phyloP scores from a whole-genome alignment of 257 asterid species.

The Datura wrightii region DNA sequence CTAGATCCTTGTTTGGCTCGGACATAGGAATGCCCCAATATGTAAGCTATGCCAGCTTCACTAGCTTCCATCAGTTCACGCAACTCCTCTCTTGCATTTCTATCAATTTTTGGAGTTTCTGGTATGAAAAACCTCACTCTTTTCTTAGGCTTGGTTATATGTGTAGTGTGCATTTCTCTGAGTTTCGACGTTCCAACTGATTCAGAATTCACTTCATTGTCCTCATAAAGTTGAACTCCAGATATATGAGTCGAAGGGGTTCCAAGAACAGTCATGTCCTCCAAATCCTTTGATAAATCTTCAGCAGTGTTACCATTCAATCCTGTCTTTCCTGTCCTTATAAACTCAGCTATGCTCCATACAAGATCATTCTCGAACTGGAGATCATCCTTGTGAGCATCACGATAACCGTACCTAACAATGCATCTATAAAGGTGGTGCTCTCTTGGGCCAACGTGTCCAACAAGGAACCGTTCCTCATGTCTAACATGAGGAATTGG shows the following conservation, averaged over 20 bases:
- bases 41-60: conserved; percentile 27
- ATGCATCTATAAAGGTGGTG: conserved; percentile 81
- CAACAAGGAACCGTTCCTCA: conserved; percentile 83
- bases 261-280: conserved; percentile 76
- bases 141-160: conserved; percentile 33
- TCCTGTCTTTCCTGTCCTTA: conserved; percentile 50
- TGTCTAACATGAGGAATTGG: conserved; percentile 77
- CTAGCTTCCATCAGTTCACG: conserved; percentile 12
- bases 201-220: conserved; percentile 36
- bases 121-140: conserved; percentile 50
- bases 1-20: conserved; percentile 86
- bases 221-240: conserved; percentile 35
- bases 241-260: conserved; percentile 62
- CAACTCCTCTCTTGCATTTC: conserved; percentile 57
- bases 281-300: conserved; percentile 29
- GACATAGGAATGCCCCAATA: conserved; percentile 62
- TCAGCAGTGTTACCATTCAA: conserved; percentile 32
- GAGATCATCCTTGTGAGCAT: conserved; percentile 72
- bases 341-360: conserved; percentile 83
- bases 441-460: conserved; percentile 78
- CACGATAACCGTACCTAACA: conserved; percentile 49
- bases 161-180: conserved; percentile 49
- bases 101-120: conserved; percentile 61
- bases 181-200: conserved; percentile 56
- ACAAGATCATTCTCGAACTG: conserved; percentile 80